These are phyloP conservation scores for Ogataea pignaliae DNA, from an alignment of 805 yeast species.

Conservation along the genomic window DNA sequence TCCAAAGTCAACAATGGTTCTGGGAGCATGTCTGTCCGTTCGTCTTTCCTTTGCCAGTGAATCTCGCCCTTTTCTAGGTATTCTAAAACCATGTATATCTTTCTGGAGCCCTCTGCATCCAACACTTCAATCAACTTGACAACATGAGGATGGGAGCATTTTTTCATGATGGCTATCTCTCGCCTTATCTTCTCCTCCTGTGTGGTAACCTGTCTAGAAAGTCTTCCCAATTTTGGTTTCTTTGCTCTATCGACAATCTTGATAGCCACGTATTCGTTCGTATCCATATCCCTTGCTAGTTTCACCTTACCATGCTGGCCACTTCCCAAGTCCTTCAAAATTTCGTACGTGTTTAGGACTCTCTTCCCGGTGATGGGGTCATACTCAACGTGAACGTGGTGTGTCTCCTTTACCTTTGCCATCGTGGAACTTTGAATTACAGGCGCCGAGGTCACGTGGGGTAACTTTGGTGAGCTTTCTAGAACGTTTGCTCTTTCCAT, in stretches of 20 bases:
- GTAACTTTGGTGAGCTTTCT: background rate
- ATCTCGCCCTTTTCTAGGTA: conserved; percentile 89
- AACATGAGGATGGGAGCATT: conserved; percentile 89
- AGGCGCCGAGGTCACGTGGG: no score
- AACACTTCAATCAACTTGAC: conserved; percentile 81
- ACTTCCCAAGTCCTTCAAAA: conserved; percentile 78
- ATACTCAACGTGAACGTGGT: conserved; percentile 72
- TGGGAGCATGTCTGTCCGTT: conserved; percentile 17
- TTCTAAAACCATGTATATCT: conserved; percentile 86
- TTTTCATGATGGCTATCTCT: conserved; percentile 91
- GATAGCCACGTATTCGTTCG: conserved; percentile 75
- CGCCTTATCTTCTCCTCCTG: conserved; percentile 73
- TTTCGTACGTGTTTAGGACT: conserved; percentile 84
- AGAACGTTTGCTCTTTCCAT: background rate
- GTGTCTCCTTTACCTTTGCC: conserved; percentile 72
- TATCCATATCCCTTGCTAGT: conserved; percentile 70
- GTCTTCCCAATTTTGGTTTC: conserved; percentile 46
- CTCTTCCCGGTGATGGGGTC: conserved; percentile 83
- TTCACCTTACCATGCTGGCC: conserved; percentile 99
- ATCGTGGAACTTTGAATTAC: background rate
- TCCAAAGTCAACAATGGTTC: conserved; percentile 66
- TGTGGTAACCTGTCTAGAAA: conserved; percentile 24
- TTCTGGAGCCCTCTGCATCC: conserved; percentile 78
- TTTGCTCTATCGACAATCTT: conserved; percentile 82
- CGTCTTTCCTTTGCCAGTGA: conserved; percentile 58